Evolutionary conservation across 2,329 filamentous ascomycete species (phyloP).

Genomic region (Nemania sp.): DNA sequence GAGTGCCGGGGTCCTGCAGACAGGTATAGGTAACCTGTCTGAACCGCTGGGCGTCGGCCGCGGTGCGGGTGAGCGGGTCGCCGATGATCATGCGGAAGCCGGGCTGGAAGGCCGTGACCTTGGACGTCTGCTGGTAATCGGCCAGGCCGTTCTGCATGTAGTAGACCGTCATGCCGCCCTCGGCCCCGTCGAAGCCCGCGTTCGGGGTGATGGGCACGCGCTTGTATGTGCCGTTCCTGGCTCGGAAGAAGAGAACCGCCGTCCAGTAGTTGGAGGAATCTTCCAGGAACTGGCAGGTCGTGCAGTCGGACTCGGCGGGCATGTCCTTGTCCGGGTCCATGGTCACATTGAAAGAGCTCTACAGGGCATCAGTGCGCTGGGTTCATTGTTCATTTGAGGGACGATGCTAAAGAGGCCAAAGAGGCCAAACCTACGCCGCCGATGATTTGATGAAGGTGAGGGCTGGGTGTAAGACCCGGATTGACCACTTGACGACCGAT

Average conservation of each 20-base stretch:
- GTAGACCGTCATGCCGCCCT: slow-evolving; percentile 51
- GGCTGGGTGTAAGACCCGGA: slow-evolving; percentile 36
- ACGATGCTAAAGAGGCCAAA: not conserved
- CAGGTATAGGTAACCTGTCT: slow-evolving; percentile 52
- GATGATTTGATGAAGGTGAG: slow-evolving; percentile 41
- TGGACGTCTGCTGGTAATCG: slow-evolving; percentile 43
- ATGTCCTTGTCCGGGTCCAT: slow-evolving; percentile 39
- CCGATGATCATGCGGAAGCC: slow-evolving; percentile 53
- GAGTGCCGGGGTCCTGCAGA: slow-evolving; percentile 44
- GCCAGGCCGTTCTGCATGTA: slow-evolving; percentile 44
- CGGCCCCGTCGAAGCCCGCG: slow-evolving; percentile 38
- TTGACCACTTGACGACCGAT: slow-evolving; percentile 30
- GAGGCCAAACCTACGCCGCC: slow-evolving; percentile 35
- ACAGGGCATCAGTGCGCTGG: not conserved
- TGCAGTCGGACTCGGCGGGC: slow-evolving; percentile 36
- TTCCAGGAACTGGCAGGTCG: slow-evolving; percentile 37
- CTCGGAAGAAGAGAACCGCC: slow-evolving; percentile 37
- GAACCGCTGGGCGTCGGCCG: slow-evolving; percentile 43
- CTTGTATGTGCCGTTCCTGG: slow-evolving; percentile 38
- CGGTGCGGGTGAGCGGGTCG: slow-evolving; percentile 43
- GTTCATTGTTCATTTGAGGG: not conserved
- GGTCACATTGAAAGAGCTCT: slow-evolving; percentile 38
- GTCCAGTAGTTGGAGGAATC: slow-evolving; percentile 40
- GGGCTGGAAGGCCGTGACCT: slow-evolving; percentile 50
- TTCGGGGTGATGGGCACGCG: slow-evolving; percentile 38